Evolutionary conservation across 139 green algal genomes (phyloP).

Genomic region (Mychonastes homosphaera): DNA sequence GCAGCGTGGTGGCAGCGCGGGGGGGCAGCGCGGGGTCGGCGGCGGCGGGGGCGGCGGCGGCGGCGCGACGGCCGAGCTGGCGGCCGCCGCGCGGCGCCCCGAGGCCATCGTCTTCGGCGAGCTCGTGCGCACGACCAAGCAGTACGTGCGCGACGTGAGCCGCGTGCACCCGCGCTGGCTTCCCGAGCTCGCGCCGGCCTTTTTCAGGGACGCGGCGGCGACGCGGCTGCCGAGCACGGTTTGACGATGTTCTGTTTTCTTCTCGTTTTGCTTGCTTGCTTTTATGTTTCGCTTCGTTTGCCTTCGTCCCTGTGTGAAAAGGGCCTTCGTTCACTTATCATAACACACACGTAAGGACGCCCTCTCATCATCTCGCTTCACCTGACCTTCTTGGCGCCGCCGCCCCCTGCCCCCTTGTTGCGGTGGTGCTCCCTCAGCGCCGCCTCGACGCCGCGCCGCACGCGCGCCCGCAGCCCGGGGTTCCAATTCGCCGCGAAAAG

Average conservation of each 20-base stretch:
- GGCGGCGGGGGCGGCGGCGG: too few relatives aligned
- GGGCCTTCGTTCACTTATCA: too few relatives aligned
- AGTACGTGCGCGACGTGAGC: constrained; percentile 56
- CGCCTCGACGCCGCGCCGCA: constrained; percentile 18
- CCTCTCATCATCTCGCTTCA: too few relatives aligned
- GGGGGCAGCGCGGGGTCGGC: too few relatives aligned
- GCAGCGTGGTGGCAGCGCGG: not conserved
- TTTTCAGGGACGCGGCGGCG: constrained; percentile 42
- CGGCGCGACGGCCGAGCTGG: too few relatives aligned
- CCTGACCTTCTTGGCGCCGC: too few relatives aligned
- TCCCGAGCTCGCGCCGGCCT: constrained; percentile 59
- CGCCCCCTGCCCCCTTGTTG: not conserved
- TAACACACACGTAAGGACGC: too few relatives aligned
- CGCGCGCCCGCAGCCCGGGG: constrained; percentile 26
- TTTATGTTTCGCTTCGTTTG: too few relatives aligned
- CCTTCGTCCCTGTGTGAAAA: too few relatives aligned
- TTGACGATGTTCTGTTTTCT: too few relatives aligned
- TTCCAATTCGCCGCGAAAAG: constrained; percentile 68
- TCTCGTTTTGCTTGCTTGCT: too few relatives aligned
- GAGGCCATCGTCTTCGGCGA: constrained; percentile 76
- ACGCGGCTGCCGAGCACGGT: too few relatives aligned
- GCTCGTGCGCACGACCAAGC: constrained; percentile 57
- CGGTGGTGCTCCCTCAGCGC: constrained; percentile 1
- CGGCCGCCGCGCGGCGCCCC: constrained; percentile 28
- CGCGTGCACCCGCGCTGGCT: constrained; percentile 63